Evolutionary conservation across 495 filamentous ascomycete species (phyloP).

Genomic region (Penicillium fimorum): DNA sequence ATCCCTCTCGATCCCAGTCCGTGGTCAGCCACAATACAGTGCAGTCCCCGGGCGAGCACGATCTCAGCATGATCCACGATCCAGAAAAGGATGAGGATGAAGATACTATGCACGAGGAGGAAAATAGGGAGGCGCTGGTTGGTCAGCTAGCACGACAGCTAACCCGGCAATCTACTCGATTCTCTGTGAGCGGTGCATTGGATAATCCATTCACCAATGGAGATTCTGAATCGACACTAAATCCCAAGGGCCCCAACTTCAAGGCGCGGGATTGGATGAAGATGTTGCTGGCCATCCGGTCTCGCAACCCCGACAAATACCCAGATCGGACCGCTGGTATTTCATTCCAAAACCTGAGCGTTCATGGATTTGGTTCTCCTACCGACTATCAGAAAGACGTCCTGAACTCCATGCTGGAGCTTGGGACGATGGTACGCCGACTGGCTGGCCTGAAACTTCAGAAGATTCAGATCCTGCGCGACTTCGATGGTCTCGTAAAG

Average conservation of each 20-base stretch:
- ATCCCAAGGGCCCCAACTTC: neutral
- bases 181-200: neutral
- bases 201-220: neutral
- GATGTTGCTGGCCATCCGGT: neutral
- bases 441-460: slow-evolving; percentile 8
- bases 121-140: neutral
- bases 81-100: neutral
- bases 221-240: neutral
- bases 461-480: slow-evolving; percentile 59
- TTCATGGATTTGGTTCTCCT: neutral
- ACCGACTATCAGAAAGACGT: neutral
- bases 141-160: neutral
- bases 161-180: neutral
- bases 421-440: neutral
- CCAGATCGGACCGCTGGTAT: neutral
- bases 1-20: neutral
- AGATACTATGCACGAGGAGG: neutral
- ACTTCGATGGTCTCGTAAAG: slow-evolving; percentile 62
- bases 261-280: neutral
- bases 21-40: neutral
- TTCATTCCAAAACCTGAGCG: neutral
- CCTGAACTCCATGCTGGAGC: neutral
- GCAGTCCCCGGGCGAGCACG: neutral
- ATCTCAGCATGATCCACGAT: neutral
- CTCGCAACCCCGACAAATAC: neutral